A percentile compares a stretch with the other conserved stretches of the same genome.
phyloP scores from a whole-genome alignment of 2,329 filamentous ascomycete species.

The Pseudogymnoascus sp. region DNA sequence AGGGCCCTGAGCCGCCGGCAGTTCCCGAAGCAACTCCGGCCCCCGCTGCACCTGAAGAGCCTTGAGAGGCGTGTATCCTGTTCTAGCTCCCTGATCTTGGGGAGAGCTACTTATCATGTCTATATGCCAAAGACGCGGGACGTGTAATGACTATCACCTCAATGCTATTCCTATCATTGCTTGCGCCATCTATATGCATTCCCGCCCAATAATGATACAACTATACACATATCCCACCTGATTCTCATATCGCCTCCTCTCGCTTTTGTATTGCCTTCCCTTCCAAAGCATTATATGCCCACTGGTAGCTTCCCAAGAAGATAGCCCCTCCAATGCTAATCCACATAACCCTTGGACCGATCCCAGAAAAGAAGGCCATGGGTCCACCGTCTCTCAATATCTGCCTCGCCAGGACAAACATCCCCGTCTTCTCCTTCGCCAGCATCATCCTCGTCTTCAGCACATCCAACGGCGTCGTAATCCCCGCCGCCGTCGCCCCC shows the following conservation, averaged over 20 bases:
- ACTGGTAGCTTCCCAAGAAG: constrained; percentile 91
- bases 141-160: neutral
- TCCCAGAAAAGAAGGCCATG: constrained; percentile 65
- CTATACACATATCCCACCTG: neutral
- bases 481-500: constrained; percentile 80
- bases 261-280: constrained; percentile 24
- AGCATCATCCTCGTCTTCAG: constrained; percentile 97
- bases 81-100: neutral
- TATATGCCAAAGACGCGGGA: constrained; percentile 1
- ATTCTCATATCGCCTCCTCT: neutral
- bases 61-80: neutral
- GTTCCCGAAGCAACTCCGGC: neutral
- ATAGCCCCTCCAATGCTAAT: constrained; percentile 92
- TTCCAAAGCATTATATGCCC: constrained; percentile 69
- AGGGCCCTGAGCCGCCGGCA: neutral
- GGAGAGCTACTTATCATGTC: neutral
- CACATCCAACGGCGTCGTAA: constrained; percentile 92
- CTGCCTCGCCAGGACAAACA: constrained; percentile 51
- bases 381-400: constrained; percentile 61
- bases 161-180: constrained; percentile 3
- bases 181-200: constrained; percentile 21
- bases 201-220: constrained; percentile 4
- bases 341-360: constrained; percentile 82
- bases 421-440: constrained; percentile 58
- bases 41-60: neutral